Evolutionary conservation across 1,139 yeast species (phyloP).

Genomic region (Wickerhamomyces sp.): DNA sequence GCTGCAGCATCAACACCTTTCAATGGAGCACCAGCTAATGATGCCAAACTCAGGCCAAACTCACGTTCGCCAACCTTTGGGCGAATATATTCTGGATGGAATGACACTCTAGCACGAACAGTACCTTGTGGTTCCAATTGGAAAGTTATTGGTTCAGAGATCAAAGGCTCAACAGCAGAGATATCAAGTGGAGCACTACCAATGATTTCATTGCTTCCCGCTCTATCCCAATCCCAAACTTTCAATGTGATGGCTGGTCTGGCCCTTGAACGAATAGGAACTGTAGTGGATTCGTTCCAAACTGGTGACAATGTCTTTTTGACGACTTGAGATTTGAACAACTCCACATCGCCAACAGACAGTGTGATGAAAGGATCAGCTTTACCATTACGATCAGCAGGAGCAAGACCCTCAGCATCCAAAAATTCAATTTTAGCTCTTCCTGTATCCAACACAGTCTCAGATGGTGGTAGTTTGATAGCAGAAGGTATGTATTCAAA

Average conservation of each 20-base stretch:
- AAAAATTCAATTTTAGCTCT: conserved; percentile 48
- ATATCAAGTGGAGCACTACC: conserved; percentile 50
- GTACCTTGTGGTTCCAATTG: conserved; percentile 59
- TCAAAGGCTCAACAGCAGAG: conserved; percentile 39
- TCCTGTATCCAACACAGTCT: conserved; percentile 67
- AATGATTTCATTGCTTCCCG: conserved; percentile 59
- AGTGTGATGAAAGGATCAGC: conserved; percentile 64
- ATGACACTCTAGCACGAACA: conserved; percentile 45
- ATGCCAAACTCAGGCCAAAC: conserved; percentile 36
- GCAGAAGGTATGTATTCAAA: conserved; percentile 59
- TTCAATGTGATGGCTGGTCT: conserved; percentile 44
- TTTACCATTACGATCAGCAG: conserved; percentile 69
- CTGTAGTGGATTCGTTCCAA: conserved; percentile 59
- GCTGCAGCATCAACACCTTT: conserved; percentile 42
- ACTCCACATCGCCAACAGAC: conserved; percentile 46
- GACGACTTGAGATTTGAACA: conserved; percentile 53
- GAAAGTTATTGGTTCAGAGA: conserved; percentile 41
- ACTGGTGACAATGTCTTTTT: conserved; percentile 64
- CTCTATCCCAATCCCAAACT: conserved; percentile 72
- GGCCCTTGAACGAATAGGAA: conserved; percentile 59
- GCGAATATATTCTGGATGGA: conserved; percentile 62
- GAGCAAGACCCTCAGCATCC: conserved; percentile 44
- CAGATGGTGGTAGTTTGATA: conserved; percentile 48
- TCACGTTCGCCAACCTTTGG: conserved; percentile 47
- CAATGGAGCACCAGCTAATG: conserved; percentile 42